Evolutionary conservation across 495 filamentous ascomycete species (phyloP).

Genomic region (Viridothelium virens): DNA sequence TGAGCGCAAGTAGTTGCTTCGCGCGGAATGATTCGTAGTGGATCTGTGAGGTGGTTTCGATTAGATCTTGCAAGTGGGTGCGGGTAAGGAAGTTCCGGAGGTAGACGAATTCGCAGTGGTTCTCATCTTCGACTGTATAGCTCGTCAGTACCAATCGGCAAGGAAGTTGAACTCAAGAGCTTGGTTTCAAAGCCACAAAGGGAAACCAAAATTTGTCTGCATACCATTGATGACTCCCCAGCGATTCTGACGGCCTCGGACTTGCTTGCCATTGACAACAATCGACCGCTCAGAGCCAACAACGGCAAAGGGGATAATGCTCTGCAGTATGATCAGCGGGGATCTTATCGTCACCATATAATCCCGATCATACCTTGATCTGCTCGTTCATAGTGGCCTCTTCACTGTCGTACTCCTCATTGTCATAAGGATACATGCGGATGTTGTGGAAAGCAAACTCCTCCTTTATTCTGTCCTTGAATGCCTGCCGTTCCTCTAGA

Average conservation of each 20-base stretch:
- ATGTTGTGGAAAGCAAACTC: constrained; percentile 99
- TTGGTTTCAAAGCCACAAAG: background rate
- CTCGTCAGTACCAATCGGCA: constrained; percentile 4
- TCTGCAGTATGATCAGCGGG: constrained; percentile 40
- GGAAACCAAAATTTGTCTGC: constrained; percentile 8
- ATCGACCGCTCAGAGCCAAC: constrained; percentile 97
- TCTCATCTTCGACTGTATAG: constrained; percentile 79
- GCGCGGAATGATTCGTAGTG: constrained; percentile 99
- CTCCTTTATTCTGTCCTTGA: constrained; percentile 98
- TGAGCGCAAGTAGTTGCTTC: constrained; percentile 94
- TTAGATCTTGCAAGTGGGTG: constrained; percentile 93
- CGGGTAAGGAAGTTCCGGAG: constrained; percentile 95
- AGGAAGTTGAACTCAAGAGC: background rate
- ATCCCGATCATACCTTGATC: constrained; percentile 68
- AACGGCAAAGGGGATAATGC: constrained; percentile 94
- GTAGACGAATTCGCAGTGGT: constrained; percentile 98
- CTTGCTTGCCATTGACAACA: constrained; percentile 93
- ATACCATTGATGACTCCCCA: constrained; percentile 90
- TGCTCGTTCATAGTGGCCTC: constrained; percentile 86
- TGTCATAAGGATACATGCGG: constrained; percentile 99
- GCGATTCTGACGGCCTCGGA: constrained; percentile 95
- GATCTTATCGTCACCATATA: background rate
- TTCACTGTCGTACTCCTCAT: constrained; percentile 96
- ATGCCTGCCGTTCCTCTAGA: constrained; percentile 85
- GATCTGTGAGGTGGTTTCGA: constrained; percentile 99